Evolutionary conservation across 2,329 filamentous ascomycete species (phyloP).

Genomic region (Sporothrix curviconia): DNA sequence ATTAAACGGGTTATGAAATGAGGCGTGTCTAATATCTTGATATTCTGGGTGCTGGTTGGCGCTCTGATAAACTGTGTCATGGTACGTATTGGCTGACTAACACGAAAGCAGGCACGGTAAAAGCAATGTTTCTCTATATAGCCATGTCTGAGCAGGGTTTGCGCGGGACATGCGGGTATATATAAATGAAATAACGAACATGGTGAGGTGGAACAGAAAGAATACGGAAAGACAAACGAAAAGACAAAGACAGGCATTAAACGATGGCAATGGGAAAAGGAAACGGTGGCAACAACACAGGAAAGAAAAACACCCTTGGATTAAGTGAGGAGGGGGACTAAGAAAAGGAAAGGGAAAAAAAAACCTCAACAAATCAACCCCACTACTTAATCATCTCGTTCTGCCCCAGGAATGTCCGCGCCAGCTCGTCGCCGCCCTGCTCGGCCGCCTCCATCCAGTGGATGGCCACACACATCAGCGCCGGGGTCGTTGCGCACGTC

Average conservation of each 20-base stretch:
- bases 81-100: too few relatives aligned
- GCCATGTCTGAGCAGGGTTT: not conserved
- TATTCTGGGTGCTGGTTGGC: too few relatives aligned
- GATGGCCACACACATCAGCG: slow-evolving; percentile 86
- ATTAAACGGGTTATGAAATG: too few relatives aligned
- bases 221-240: not conserved
- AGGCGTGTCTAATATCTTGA: too few relatives aligned
- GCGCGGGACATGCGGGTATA: slow-evolving; percentile 7
- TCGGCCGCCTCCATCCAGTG: slow-evolving; percentile 96
- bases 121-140: slow-evolving; percentile 3
- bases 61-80: too few relatives aligned
- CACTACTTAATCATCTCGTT: slow-evolving; percentile 8
- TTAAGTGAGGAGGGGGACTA: too few relatives aligned
- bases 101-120: too few relatives aligned
- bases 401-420: slow-evolving; percentile 74
- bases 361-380: not conserved
- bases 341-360: not conserved
- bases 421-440: slow-evolving; percentile 77
- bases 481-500: slow-evolving; percentile 68
- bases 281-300: not conserved
- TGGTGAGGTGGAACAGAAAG: too few relatives aligned
- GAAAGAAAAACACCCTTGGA: not conserved
- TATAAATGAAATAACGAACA: not conserved
- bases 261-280: not conserved
- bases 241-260: not conserved